Evolutionary conservation across 768 basidiomycete genomes (phyloP), one percentile per base, ranked within the genome.

Genomic region (Rhodotorula paludigena): DNA sequence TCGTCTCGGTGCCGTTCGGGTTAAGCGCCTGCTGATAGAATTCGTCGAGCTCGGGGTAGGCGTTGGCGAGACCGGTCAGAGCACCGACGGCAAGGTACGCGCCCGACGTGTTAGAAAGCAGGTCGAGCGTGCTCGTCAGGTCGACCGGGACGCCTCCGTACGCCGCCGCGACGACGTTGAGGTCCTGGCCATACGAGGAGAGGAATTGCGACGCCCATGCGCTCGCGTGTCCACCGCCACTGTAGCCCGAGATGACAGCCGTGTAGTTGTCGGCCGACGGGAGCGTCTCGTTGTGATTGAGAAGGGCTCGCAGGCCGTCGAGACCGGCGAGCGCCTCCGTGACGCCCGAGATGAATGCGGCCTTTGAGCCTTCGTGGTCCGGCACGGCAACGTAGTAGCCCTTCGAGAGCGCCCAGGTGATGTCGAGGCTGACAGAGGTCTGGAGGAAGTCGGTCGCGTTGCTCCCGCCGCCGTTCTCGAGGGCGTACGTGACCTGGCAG

Each of bases 241-340:
- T 36, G 53, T 62, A 62, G n/a, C 61, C 61, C 7, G 25, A 30
- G 25, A 62, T 44, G 18, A 55, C 61, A 5, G 61, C 61, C 42
- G 35, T 36, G 36, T 47, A 62, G 33, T 42, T 41, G 2, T 42
- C 39, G 9, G 32, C 7, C 12, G 12, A n/a, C 1, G 57, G 44
- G 41, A 52, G 30, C 12, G 21, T 32, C 10, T 32, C 32, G 15
- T 7, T 11, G 33, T 23, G 52, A 33, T 42, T 54, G 21, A 55
- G n/a, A 4, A 55, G 28, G 1, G 61, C 61, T 25, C 61, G 52
- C 20, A 62, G 44, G 5, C 61, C 61, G 28, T 62, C 61, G 42
- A 62, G 18, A 7, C 42, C 61, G 16, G 52, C 61, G 28, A 30
- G 23, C 14, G 53, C 61, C 35, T 62, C 61, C 12, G 41, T 44